A percentile compares a stretch with the other conserved stretches of the same genome.
These are phyloP conservation scores for Gossypium gossypioides DNA, from an alignment of 441 rosid genomes.

Conservation along the genomic window DNA sequence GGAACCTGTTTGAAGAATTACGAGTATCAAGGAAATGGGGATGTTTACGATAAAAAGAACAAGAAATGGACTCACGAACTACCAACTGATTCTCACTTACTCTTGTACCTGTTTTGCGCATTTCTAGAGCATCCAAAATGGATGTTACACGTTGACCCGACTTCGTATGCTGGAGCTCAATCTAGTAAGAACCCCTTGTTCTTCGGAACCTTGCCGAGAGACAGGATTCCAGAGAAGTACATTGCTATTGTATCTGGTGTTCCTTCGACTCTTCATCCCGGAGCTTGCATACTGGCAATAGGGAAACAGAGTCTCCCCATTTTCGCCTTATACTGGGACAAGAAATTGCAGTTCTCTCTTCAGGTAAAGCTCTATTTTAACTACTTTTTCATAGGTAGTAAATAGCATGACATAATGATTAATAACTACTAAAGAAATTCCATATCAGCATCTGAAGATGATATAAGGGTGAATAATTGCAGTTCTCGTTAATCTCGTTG, in stretches of 20 bases:
- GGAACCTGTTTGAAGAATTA: conserved; percentile 92
- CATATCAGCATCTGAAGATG: background rate
- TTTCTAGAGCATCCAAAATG: conserved; percentile 91
- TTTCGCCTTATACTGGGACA: conserved; percentile 86
- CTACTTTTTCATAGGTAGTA: background rate
- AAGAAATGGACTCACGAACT: conserved; percentile 72
- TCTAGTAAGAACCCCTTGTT: conserved; percentile 77
- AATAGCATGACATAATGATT: background rate
- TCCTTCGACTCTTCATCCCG: conserved; percentile 72
- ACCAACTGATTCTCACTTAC: conserved; percentile 83
- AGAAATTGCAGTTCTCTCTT: conserved; percentile 69
- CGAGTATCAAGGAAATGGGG: conserved; percentile 62
- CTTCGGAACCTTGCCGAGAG: conserved; percentile 77
- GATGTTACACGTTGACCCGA: conserved; percentile 90
- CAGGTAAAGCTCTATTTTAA: conserved; percentile 39
- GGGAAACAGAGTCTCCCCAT: conserved; percentile 65
- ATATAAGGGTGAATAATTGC: too few relatives aligned
- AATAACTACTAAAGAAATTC: background rate
- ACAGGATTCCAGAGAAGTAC: conserved; percentile 86
- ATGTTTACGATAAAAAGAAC: conserved; percentile 51
- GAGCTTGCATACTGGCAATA: conserved; percentile 66
- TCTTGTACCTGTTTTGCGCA: conserved; percentile 79
- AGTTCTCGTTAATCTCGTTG: too few relatives aligned
- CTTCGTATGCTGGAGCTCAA: conserved; percentile 71
- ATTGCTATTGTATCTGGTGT: conserved; percentile 56